Conservation (phyloP, 179 eudicot genomes). For the Silene noctiflora region DNA sequence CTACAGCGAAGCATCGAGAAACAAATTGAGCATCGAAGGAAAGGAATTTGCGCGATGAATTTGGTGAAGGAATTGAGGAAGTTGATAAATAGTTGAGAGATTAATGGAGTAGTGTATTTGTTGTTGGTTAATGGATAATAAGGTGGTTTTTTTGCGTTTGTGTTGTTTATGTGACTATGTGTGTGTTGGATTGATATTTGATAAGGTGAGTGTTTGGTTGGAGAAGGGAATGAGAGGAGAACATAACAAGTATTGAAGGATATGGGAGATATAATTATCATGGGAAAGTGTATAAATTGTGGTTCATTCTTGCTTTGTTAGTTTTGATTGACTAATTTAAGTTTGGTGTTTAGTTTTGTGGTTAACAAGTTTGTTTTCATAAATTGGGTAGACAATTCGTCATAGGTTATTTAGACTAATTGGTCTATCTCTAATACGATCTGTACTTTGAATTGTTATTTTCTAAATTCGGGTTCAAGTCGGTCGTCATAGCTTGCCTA, state of each 20-base stretch:
- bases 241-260: conserved; percentile 12
- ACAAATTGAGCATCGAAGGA: conserved; percentile 10
- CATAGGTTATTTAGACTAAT: too few relatives aligned
- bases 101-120: not conserved
- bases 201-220: conserved; percentile 35
- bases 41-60: not conserved
- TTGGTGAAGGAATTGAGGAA: conserved; percentile 3
- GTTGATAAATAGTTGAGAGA: not conserved
- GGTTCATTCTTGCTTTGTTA: not conserved
- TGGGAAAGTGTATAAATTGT: not conserved
- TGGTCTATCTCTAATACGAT: too few relatives aligned
- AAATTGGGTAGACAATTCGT: too few relatives aligned
- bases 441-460: too few relatives aligned
- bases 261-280: not conserved
- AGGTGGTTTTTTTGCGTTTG: not conserved
- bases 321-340: not conserved
- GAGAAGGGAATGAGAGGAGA: conserved; percentile 20
- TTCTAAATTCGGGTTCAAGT: too few relatives aligned
- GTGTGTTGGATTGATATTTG: conserved; percentile 23
- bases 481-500: too few relatives aligned
- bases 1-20: conserved; percentile 58
- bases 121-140: not conserved
- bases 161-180: not conserved
- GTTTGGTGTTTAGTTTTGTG: not conserved
- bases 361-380: not conserved